Evolutionary conservation across 805 yeast species (phyloP), one percentile per base, ranked within the genome.

Genomic region (Tetrapisispora fleetii): DNA sequence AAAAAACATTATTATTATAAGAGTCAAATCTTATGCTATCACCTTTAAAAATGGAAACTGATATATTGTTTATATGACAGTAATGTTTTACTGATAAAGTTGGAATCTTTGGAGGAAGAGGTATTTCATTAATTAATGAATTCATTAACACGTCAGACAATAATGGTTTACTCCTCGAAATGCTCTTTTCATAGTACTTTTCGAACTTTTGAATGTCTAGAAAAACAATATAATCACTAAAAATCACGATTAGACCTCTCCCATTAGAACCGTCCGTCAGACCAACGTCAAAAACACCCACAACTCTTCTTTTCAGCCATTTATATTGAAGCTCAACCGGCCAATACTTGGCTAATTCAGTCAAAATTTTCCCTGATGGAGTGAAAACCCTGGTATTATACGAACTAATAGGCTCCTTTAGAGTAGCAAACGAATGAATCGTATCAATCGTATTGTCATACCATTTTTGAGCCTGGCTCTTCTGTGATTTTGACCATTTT

Each of bases 141-240:
- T 90, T 95, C 95, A 90, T 87, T 50, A 91, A 68, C 43, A 87
- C 74, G 63, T 89, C 96, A 0, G 95, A 75, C 14, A 85, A 71
- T 2, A 83, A 73, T 2, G 93, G 85, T 39, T 61, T 55, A 11
- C 30, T 41, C 2, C 46, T 47, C 9, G 47, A 39, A 10, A 4
- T 17, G 6, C 21, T 16, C 13, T 47, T 50, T 19, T 51, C 48
- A 45, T 62, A 56, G 38, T 62, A 64, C 10, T 53, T 45, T 17
- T 64, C 63, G 35, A 69, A 68, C 57, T 81, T 78, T 38, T 68
- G 52, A 40, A 84, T 72, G 44, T 74, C 73, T 44, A 89, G 67
- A 51, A 88, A 78, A 32, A 91, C 73, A 8, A 89, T 62, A 52
- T 79, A 78, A 60, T 91, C 98, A 45, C 89, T 85, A 66, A 91